Base-by-base conservation (phyloP, 768 basidiomycete species). In the Russula virescens region DNA sequence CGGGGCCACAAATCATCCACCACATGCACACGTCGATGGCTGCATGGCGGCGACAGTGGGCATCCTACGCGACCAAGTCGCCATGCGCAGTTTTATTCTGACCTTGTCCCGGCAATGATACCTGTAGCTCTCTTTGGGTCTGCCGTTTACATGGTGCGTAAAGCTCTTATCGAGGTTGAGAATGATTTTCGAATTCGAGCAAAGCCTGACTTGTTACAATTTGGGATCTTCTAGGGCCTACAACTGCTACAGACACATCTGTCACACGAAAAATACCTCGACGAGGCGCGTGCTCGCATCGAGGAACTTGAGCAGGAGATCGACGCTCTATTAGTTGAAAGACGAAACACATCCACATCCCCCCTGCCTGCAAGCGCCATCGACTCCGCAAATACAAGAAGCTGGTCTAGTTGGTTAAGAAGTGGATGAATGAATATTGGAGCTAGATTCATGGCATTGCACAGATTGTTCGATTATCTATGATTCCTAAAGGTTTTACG, bases 41-140 rank as follows among this genome's bases (percentile, higher is more conserved):
- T 28, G 38, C 69, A 70, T 70, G 49, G 67, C 68, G 6, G 54
- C 68, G 6, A 60, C 51, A 25, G 45, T 14, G 31, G 47, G 19
- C 51, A 55, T 23, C 23, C 3, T n/a, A 2, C 28, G 31, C 28
- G 42, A 21, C 76, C 72, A 60, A 83, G 81, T 34, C 74, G 78
- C 13, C 87, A 91, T 71, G 81, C 81, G 7, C 75, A 79, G 66
- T 85, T 87, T 80, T 93, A 93, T 72, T 76, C 83, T 48, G 80
- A 83, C 56, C 79, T 86, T 53, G 73, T 87, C 43, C 91, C 91
- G 28, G 83, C 82, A 35, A 91, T 91, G 88, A 74, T 91, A 53
- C 91, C 90, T 10, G 76, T 93, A 57, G 84, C 85, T 55, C 75
- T 93, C 55, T 78, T 93, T 14, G 91, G 89, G 19, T 90, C 89